phyloP scores from a whole-genome alignment of 805 yeast genomes.

The Sugiyamaella floridensis region DNA sequence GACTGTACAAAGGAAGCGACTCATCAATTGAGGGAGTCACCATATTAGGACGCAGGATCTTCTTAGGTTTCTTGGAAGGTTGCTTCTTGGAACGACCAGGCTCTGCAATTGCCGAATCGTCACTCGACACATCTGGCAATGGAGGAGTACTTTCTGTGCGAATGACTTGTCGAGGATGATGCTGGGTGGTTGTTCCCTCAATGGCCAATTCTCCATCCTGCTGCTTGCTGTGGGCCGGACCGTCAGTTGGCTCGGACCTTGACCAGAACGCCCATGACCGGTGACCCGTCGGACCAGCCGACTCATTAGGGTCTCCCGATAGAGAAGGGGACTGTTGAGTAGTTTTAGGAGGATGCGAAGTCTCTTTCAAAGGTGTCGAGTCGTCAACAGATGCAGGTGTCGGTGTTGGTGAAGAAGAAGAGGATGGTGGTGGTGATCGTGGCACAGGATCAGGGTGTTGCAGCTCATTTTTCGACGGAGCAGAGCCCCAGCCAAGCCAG shows the following conservation, averaged over 20 bases:
- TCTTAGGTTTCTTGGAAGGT: slow-evolving; percentile 7
- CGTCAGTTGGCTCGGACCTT: slow-evolving; percentile 5
- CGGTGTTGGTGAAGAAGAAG: no score
- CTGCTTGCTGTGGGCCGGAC: neutral
- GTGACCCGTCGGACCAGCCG: slow-evolving; percentile 8
- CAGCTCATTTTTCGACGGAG: neutral
- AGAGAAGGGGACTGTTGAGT: neutral
- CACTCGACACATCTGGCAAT: slow-evolving; percentile 7
- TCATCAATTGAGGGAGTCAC: slow-evolving; percentile 25
- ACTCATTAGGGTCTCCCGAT: neutral
- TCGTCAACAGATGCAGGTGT: no score
- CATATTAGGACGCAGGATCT: slow-evolving; percentile 19
- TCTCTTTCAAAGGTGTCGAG: no score
- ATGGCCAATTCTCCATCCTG: slow-evolving; percentile 26
- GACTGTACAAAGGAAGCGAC: slow-evolving; percentile 23
- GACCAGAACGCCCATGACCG: slow-evolving; percentile 34
- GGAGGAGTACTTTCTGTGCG: slow-evolving; percentile 12
- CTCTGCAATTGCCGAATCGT: neutral
- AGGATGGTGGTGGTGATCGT: no score
- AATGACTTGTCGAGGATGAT: slow-evolving; percentile 24
- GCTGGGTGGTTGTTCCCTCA: slow-evolving; percentile 26
- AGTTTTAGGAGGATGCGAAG: no score
- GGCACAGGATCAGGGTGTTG: no score
- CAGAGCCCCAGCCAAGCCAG: neutral
- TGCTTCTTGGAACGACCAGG: slow-evolving; percentile 6